Evolutionary conservation across 139 green algal species (phyloP), one percentile per base, ranked within the genome.

Genomic region (Coelastrella sp.): DNA sequence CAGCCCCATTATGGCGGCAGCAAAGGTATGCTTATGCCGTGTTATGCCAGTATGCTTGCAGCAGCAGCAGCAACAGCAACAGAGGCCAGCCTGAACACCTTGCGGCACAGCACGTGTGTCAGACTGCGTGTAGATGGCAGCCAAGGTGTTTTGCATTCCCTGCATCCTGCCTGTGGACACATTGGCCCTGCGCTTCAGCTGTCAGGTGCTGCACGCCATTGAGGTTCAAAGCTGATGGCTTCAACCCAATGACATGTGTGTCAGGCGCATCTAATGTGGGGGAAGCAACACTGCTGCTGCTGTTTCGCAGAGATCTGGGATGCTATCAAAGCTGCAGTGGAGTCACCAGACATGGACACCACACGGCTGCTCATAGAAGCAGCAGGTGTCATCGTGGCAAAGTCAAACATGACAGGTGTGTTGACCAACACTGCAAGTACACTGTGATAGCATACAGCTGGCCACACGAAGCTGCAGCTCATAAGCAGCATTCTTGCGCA

Each of bases 1-100:
- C 63, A 97, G 88, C 97, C 97, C 0, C 92, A 97, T 82, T 99
- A 99, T 83, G 97, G 97, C 0, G 97, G 97, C 1, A 91, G 94
- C 12, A 90, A 88, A 93, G 93, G 96, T 98, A 74, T 68, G 3
- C 12, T 14, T 17, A 70, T 22, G 63, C 63, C 7, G 63, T 70
- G 63, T 70, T 70, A 17, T 70, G 15, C 12, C 63, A 12, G 12
- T 22, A 17, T 14, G 12, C 63, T 22, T 70, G 63, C 63, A 14
- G 63, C 15, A 4, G 14, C 61, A 0, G 11, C 11, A 17, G 63
- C 15, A 70, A 70, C 63, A 70, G 4, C 6, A 70, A 22, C 35
- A 49, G 35, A 49, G 35, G 35, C 35, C 35, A 49, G 35, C 35
- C 35, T 49, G 35, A 49, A 49, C 35, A 49, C 35, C 35, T 49